Evolutionary conservation across 495 filamentous ascomycete species (phyloP), one percentile per base, ranked within the genome.

Genomic region (Neurospora sp.): DNA sequence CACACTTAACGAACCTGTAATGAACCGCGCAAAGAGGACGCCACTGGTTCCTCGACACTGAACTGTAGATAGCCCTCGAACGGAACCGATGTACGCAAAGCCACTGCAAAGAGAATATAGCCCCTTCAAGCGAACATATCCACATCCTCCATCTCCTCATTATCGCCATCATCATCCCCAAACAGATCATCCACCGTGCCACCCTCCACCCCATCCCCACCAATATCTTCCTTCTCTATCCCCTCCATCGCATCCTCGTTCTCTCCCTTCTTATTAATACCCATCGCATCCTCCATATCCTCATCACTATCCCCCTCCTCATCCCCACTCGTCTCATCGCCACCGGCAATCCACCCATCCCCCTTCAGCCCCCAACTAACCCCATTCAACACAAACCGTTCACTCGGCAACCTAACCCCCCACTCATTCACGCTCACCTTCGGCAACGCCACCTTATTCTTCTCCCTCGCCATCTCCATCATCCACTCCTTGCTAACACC

Each of bases 351-450:
- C 92, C 92, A 97, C 72, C 90, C 88, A 70, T 94, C 92, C 79
- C 88, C 54, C 23, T 66, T 90, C 82, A 98, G 79, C 44, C 90
- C 88, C 96, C 96, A 99, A 73, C 89, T 89, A 20, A 88, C 85
- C 0, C 96, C 96, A 38, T 91, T 96, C 71, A 97, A 84, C 75
- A 95, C 94, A 79, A 97, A 98, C 79, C 93, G 86, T 89, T 99
- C 96, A 72, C 91, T 91, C 44, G 96, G 96, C 76, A 99, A 82
- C 62, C 94, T 85, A 72, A 96, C 88, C 16, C 96, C 96, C 83
- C 89, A 94, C 75, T 94, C 94, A 72, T 89, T 88, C 48, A 89
- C 87, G 8, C 80, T 72, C 0, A 94, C 90, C 69, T 89, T 85
- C 23, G 96, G 96, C 78, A 99, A 80, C 35, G 89, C 91, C 42